Evolutionary conservation across 1,284 basidiomycete genomes (phyloP).

Genomic region (Retiboletus fuscus): DNA sequence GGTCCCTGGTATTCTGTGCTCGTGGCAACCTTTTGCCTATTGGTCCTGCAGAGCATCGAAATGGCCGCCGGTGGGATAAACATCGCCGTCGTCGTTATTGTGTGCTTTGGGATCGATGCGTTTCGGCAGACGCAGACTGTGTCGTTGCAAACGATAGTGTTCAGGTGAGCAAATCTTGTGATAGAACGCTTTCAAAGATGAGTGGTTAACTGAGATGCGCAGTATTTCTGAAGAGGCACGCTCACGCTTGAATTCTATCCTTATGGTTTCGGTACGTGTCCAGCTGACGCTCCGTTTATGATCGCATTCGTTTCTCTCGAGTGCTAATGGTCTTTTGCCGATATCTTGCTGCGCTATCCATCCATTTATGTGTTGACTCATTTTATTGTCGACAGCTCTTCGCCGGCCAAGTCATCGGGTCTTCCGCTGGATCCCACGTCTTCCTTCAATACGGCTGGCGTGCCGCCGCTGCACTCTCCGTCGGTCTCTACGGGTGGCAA

Average conservation of each 20-base stretch:
- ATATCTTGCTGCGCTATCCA: not conserved
- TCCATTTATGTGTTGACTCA: not conserved
- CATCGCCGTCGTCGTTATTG: slow-evolving; percentile 65
- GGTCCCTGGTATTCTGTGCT: slow-evolving; percentile 76
- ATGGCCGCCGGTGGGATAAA: slow-evolving; percentile 69
- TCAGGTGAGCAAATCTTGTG: slow-evolving; percentile 44
- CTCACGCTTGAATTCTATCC: slow-evolving; percentile 72
- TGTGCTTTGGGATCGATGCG: slow-evolving; percentile 59
- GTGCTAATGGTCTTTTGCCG: not conserved
- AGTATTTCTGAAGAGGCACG: slow-evolving; percentile 69
- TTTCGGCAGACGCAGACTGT: slow-evolving; percentile 60
- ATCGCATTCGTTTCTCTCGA: not conserved
- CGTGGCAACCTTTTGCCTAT: slow-evolving; percentile 57
- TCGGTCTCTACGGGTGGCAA: slow-evolving; percentile 60
- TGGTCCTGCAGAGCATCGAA: slow-evolving; percentile 63
- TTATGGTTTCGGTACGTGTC: slow-evolving; percentile 64
- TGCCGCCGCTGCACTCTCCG: slow-evolving; percentile 58
- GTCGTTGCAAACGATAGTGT: slow-evolving; percentile 54
- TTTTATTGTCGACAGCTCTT: slow-evolving; percentile 48
- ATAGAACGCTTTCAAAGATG: not conserved
- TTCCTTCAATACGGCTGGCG: slow-evolving; percentile 66
- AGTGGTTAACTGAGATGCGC: not conserved
- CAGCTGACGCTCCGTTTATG: not conserved
- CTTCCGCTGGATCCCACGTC: slow-evolving; percentile 62
- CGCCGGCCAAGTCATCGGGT: slow-evolving; percentile 64